Evolutionary conservation across 2,329 filamentous ascomycete species (phyloP), one percentile per base, ranked within the genome.

Genomic region (Fusarium xyrophilum): DNA sequence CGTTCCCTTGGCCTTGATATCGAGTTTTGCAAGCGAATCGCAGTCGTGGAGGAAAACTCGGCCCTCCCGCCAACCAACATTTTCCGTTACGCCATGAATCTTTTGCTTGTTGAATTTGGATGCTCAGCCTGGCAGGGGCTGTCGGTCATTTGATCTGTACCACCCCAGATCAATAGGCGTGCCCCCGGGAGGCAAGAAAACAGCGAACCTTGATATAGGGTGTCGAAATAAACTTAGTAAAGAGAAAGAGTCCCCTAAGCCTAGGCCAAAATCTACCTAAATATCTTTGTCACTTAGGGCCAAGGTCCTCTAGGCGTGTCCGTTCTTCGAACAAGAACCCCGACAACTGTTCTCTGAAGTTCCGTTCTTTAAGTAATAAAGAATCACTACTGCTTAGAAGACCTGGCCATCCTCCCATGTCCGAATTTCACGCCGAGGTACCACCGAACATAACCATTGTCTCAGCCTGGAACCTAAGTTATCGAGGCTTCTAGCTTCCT

Each of bases 101-200:
- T 23, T n/a, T 15, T 15, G 15, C 13, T 14, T n/a, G 30, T 14
- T n/a, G 30, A 8, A 23, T 14, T 28, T 38, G 46, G 46, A 35
- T 28, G n/a, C 38, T 52, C 65, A 66, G 61, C 60, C 56, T 38
- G 51, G 52, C 61, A 69, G 56, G 47, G 65, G 50, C 38, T 15
- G n/a, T 42, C 32, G 47, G 65, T 68, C 65, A 66, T 57, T 69
- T 58, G 65, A 66, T 68, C 38, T 62, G 47, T 62, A 51, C 47
- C 53, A 63, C 51, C 30, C 30, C 35, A n/a, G n/a, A n/a, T n/a
- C n/a, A n/a, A n/a, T n/a, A n/a, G n/a, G n/a, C n/a, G n/a, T n/a
- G n/a, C n/a, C n/a, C n/a, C n/a, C n/a, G n/a, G n/a, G n/a, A n/a
- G n/a, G n/a, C n/a, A n/a, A n/a, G n/a, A n/a, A n/a, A n/a, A n/a